Conservation (phyloP, 192 early-diverging fungal genomes). For the Martensiomyces pterosporus region DNA sequence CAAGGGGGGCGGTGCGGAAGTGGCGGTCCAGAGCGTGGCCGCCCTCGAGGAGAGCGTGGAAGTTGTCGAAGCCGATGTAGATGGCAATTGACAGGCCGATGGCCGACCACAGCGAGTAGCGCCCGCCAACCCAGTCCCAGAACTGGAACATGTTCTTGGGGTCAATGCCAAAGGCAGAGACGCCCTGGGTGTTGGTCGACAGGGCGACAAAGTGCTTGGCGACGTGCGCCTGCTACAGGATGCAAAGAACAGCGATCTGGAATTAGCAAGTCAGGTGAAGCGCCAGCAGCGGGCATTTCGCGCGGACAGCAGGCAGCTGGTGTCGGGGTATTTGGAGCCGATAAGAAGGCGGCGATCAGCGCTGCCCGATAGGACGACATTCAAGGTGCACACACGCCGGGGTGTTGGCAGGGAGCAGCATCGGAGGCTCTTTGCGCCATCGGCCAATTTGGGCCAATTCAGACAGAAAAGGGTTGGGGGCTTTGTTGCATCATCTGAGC, state of each 20-base stretch:
- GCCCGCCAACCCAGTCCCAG: constrained; percentile 99
- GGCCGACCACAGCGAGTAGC: constrained; percentile 99
- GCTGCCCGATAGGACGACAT: no score
- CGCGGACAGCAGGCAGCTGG: no score
- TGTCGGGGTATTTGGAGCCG: no score
- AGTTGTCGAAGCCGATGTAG: constrained; percentile 94
- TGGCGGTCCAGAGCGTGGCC: constrained; percentile 97
- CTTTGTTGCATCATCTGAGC: no score
- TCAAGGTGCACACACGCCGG: no score
- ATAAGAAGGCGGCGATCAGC: no score
- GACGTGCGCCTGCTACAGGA: constrained; percentile 63
- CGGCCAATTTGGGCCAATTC: background rate
- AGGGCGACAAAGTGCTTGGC: constrained; percentile 99
- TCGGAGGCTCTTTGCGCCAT: background rate
- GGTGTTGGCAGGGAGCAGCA: no score
- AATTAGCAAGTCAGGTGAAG: no score
- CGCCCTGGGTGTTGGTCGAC: constrained; percentile 88
- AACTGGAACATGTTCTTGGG: constrained; percentile 99
- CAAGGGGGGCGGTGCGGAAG: constrained; percentile 85
- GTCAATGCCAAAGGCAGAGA: constrained; percentile 90
- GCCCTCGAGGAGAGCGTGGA: constrained; percentile 81
- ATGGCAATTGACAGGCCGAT: constrained; percentile 97
- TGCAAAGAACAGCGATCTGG: background rate
- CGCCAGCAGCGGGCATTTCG: no score
- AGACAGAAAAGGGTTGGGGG: constrained; percentile 6